Base-by-base conservation (phyloP, 1,139 yeast genomes). In the Groenewaldozyma sp. region DNA sequence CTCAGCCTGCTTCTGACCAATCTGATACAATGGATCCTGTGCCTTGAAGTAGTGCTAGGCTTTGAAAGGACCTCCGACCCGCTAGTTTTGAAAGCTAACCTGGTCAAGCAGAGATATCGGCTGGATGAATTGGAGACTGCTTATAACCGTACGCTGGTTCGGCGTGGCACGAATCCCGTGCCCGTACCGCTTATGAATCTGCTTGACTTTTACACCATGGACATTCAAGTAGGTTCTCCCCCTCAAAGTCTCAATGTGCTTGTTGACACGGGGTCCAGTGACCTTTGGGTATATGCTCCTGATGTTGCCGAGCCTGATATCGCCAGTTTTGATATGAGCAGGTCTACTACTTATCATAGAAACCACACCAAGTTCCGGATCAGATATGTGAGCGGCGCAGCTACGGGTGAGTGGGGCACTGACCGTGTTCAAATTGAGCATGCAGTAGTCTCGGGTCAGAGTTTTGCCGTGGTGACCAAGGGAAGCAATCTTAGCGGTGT, bases 201-300 rank as follows among this genome's bases (percentile, higher is more conserved):
- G 24, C 21, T 39, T 13, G 42, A 39, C 21, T 39, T 35, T 24
- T 39, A 39, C 24, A 39, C 31, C 6, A 13, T 39, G 3, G 39
- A 51, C 9, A 48, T 54, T 3, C 42, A 39, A 10, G 46, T 55
- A 28, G 59, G 59, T 3, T 52, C 54, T 11, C 59, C 59, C 27
- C 42, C 51, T 11, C 59, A 55, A 45, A 37, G 37, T 18, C 42
- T 52, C 28, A 45, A 38, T 24, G 46, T 53, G 16, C 39, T 54
- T 10, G 56, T 80, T 31, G 87, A 80, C 52, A 78, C 87, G 3
- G 87, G 87, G 1, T 77, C 83, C 13, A 40, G 3, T 69, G 87
- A 80, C 55, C 63, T 78, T 43, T 79, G 86, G 86, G 72, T 78
- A 13, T 60, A 36, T 19, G 34, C 31, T 4, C 36, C 40, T 3